Evolutionary conservation across 305 asterid species (phyloP).

Genomic region (Solanum chacoense): DNA sequence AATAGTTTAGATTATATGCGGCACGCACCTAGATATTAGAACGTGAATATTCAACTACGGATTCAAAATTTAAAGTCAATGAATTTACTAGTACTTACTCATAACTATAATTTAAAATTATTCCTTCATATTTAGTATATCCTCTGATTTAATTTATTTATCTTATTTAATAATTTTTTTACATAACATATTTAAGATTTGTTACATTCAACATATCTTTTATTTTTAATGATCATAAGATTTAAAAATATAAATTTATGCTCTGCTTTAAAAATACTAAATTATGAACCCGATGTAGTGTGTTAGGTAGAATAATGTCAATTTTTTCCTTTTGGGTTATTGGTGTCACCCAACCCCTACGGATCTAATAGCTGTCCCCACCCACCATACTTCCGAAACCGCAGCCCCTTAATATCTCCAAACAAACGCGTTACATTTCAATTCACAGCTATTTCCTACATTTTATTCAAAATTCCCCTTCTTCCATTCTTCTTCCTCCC

Average conservation of each 20-base stretch:
- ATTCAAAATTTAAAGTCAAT: too few species aligned
- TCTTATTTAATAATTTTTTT: too few species aligned
- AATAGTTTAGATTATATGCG: background rate
- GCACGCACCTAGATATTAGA: background rate
- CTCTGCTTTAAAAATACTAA: too few species aligned
- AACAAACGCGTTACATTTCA: background rate
- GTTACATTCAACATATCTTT: too few species aligned
- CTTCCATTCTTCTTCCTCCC: background rate
- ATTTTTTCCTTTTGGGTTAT: background rate
- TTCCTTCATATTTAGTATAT: too few species aligned
- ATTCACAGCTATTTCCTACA: background rate
- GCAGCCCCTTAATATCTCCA: background rate
- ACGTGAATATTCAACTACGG: background rate
- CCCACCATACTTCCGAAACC: background rate
- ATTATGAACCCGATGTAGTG: background rate
- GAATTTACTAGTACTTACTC: background rate
- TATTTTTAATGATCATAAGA: too few species aligned
- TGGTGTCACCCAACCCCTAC: background rate
- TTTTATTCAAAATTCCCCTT: too few species aligned
- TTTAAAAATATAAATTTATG: too few species aligned
- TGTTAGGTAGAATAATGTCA: background rate
- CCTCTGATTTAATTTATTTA: too few species aligned
- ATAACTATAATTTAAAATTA: too few species aligned
- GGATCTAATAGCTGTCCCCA: background rate
- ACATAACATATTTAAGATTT: too few species aligned